A percentile compares a stretch with the other conserved stretches of the same genome.
Conservation (phyloP, 306 rosid genomes). For the Fragaria iinumae region DNA sequence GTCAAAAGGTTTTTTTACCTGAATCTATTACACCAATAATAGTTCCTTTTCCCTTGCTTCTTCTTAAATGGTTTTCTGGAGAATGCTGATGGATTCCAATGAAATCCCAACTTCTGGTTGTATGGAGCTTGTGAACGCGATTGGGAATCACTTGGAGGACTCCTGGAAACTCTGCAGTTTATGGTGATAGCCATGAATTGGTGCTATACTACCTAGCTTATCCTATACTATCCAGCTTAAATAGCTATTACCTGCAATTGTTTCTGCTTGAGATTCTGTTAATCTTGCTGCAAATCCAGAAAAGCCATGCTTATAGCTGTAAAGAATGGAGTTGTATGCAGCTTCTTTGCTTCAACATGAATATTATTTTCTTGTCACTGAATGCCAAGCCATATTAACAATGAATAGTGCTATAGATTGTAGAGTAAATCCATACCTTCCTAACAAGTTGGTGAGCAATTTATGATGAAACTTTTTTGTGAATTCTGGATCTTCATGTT, state of each 20-base stretch:
- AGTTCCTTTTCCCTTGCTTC: slow-evolving; percentile 58
- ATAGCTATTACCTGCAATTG: slow-evolving; percentile 43
- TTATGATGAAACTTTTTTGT: slow-evolving; percentile 52
- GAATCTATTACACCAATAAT: slow-evolving; percentile 77
- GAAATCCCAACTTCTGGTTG: slow-evolving; percentile 92
- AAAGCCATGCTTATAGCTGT: slow-evolving; percentile 81
- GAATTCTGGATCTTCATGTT: slow-evolving; percentile 41
- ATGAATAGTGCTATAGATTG: background rate
- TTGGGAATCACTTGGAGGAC: slow-evolving; percentile 71
- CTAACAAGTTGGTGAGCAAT: slow-evolving; percentile 53
- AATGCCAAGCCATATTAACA: slow-evolving; percentile 4
- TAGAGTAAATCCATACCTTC: slow-evolving; percentile 46
- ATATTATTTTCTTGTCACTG: background rate
- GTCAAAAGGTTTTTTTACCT: slow-evolving; percentile 38
- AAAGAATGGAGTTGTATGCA: slow-evolving; percentile 57
- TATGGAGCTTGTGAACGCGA: slow-evolving; percentile 59
- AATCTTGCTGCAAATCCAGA: slow-evolving; percentile 86
- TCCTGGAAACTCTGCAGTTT: slow-evolving; percentile 54
- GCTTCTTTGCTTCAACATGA: slow-evolving; percentile 67
- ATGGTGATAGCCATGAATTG: slow-evolving; percentile 22
- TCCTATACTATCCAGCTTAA: slow-evolving; percentile 11
- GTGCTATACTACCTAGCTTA: slow-evolving; percentile 24
- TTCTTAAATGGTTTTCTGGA: slow-evolving; percentile 26
- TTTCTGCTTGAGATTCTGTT: slow-evolving; percentile 59
- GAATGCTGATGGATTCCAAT: slow-evolving; percentile 44